A percentile compares a stretch with the other conserved stretches of the same genome.
phyloP scores from a whole-genome alignment of 2,329 filamentous ascomycete genomes.

The Pseudogymnoascus verrucosus region DNA sequence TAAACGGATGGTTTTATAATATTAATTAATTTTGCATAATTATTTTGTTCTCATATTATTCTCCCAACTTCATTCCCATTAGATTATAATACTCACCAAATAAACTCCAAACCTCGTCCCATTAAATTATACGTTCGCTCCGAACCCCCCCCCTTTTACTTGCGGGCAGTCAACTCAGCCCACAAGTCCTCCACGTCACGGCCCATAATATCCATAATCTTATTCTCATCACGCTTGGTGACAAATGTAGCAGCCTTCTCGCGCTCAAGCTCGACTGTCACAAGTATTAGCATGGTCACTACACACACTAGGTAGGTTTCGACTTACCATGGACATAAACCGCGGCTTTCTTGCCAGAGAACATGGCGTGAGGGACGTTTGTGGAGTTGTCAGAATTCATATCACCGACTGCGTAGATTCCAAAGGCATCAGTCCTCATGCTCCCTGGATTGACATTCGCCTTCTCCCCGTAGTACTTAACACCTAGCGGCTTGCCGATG shows the following conservation, averaged over 20 bases:
- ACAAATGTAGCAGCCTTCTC: constrained; percentile 11
- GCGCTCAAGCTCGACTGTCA: constrained; percentile 14
- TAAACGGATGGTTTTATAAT: neutral
- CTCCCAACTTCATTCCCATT: neutral
- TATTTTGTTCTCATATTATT: neutral
- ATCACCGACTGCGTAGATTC: constrained; percentile 47
- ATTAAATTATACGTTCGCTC: neutral
- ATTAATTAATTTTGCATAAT: neutral
- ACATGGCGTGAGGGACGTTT: constrained; percentile 55
- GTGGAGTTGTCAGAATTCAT: constrained; percentile 49
- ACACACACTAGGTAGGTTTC: neutral
- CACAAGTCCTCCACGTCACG: constrained; percentile 14
- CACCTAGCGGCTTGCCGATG: constrained; percentile 39
- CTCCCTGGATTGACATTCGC: constrained; percentile 9
- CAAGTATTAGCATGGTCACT: neutral
- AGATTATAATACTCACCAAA: neutral
- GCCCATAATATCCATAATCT: constrained; percentile 11
- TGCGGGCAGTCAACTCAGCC: neutral
- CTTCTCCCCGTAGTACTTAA: constrained; percentile 11
- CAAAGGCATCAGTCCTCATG: constrained; percentile 39
- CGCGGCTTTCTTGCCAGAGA: constrained; percentile 48
- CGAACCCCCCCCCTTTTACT: neutral
- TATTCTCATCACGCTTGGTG: constrained; percentile 3
- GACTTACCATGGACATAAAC: constrained; percentile 49
- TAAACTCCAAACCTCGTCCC: neutral